Evolutionary conservation across 192 early-diverging fungal genomes (phyloP).

Genomic region (Backusella macrospora): DNA sequence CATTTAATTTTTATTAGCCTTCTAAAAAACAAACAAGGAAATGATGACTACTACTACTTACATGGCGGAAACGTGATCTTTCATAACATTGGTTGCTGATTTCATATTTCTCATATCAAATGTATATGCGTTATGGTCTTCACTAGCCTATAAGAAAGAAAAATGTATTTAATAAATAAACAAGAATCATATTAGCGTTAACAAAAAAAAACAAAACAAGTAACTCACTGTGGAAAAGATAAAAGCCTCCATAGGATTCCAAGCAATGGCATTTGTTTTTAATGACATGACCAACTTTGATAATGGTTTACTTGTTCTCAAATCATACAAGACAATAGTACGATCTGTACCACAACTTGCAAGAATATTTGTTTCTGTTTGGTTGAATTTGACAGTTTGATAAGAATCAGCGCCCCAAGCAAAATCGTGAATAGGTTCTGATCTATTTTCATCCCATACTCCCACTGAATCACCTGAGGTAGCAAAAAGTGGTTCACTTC

Average conservation of each 20-base stretch:
- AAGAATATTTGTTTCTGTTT: constrained; percentile 91
- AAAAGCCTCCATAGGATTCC: constrained; percentile 99
- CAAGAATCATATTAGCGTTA: not conserved
- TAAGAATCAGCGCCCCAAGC: constrained; percentile 96
- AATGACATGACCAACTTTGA: constrained; percentile 81
- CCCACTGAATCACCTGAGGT: constrained; percentile 87
- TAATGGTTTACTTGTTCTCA: constrained; percentile 86
- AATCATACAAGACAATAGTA: constrained; percentile 92
- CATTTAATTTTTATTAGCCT: not conserved
- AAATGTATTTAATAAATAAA: constrained; percentile 13
- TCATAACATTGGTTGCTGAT: constrained; percentile 81
- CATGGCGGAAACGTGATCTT: constrained; percentile 98
- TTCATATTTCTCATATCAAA: constrained; percentile 98
- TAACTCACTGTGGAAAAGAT: constrained; percentile 76
- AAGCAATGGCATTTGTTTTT: constrained; percentile 91
- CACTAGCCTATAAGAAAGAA: constrained; percentile 68
- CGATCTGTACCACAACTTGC: constrained; percentile 94
- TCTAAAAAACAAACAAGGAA: not conserved
- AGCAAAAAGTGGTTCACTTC: constrained; percentile 79
- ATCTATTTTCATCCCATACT: constrained; percentile 91
- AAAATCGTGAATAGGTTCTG: constrained; percentile 82
- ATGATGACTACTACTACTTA: constrained; percentile 41
- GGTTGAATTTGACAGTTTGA: constrained; percentile 94
- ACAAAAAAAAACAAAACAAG: not conserved
- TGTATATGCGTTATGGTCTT: constrained; percentile 97